phyloP scores from a whole-genome alignment of 176 grass and related monocot species.

The Ananas comosus region DNA sequence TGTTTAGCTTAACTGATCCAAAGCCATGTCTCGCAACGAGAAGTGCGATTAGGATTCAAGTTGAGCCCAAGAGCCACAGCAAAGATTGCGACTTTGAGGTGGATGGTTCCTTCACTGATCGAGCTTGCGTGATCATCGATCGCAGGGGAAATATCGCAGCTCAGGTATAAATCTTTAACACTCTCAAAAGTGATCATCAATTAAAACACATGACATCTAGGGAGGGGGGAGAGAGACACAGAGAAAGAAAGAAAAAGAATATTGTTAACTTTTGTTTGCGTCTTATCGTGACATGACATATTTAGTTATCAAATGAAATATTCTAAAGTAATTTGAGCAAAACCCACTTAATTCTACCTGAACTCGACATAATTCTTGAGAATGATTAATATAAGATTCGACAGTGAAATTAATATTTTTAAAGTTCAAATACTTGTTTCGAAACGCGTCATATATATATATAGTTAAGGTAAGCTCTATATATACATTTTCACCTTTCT shows the following conservation, averaged over 20 bases:
- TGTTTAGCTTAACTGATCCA: conserved; percentile 72
- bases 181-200: conserved; percentile 11
- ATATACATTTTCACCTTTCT: conserved; percentile 6
- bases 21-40: conserved; percentile 46
- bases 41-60: conserved; percentile 39
- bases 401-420: no score
- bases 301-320: no score
- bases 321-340: no score
- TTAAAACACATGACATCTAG: neutral
- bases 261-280: no score
- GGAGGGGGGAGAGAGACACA: neutral
- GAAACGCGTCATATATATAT: neutral
- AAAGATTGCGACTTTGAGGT: conserved; percentile 67
- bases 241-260: no score
- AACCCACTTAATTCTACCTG: no score
- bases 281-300: no score
- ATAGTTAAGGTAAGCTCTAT: conserved; percentile 12
- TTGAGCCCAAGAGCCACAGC: conserved; percentile 41
- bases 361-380: no score
- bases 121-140: conserved; percentile 56
- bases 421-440: no score
- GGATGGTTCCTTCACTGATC: conserved; percentile 65
- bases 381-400: no score
- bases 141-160: conserved; percentile 42
- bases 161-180: conserved; percentile 33